Base-by-base conservation (phyloP, 2,329 filamentous ascomycete species). In the Claviceps africana region DNA sequence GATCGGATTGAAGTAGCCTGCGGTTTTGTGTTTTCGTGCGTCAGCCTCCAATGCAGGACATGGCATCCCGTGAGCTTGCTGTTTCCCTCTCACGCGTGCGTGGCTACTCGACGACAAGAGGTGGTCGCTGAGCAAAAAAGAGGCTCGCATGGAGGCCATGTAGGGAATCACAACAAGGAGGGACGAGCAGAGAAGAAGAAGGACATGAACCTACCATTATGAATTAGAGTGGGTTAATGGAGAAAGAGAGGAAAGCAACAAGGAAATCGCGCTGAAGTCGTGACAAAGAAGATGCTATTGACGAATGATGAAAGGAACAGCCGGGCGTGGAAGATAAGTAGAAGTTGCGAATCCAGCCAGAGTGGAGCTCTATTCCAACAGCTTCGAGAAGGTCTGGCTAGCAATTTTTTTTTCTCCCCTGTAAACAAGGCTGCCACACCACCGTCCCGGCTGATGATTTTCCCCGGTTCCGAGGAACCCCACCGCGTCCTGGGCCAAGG, bases 1-100 rank as follows among this genome's bases (percentile, higher is more conserved):
- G 86, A 94, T 72, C 91, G 93, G 76, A 97, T 81, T 60, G 90
- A 80, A 67, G 81, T 83, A 61, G 80, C 72, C 81, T 84, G 56
- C 4, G 25, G n/a, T 22, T 42, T 43, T 25, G 28, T 31, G 4
- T 22, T 46, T 46, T 33, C 39, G 25, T 47, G 15, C 3, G 40
- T 50, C 40, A 50, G 48, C 10, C 21, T 35, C 3, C 30, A 25
- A 7, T 15, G 21, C 9, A 25, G 15, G 3, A 13, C 7, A 9
- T 8, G 22, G 10, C 4, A 19, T 30, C 21, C 30, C 4, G 19
- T 1, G 11, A 21, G 1, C 30, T 25, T 3, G 2, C 13, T 2
- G 11, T 22, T n/a, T 22, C 19, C 30, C 4, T 35, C 2, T n/a
- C 30, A 17, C 10, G 19, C 45, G 13, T 15, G 33, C 33, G 2